Evolutionary conservation across 2,329 filamentous ascomycete genomes (phyloP).

Genomic region (Reticulascus tulasneorum): DNA sequence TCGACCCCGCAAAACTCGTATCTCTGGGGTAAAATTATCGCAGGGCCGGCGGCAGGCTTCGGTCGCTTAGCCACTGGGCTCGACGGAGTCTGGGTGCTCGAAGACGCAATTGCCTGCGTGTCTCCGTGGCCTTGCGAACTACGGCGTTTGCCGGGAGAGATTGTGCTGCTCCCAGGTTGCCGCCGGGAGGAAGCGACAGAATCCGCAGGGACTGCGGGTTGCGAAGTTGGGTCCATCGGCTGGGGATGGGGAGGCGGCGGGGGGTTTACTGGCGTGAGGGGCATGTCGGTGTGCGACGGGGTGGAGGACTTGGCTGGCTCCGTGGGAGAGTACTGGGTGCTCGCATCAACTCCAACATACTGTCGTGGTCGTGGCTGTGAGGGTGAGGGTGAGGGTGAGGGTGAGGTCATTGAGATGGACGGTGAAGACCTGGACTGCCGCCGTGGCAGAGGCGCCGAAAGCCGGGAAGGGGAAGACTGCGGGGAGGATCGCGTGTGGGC

Average conservation of each 20-base stretch:
- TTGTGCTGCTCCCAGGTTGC: slow-evolving; percentile 6
- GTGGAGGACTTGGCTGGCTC: slow-evolving; percentile 26
- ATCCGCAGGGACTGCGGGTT: slow-evolving; percentile 1
- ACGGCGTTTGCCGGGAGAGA: slow-evolving; percentile 38
- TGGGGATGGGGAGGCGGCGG: slow-evolving; percentile 13
- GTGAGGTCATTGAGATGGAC: slow-evolving; percentile 25
- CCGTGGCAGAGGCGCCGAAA: slow-evolving; percentile 35
- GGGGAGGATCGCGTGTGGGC: slow-evolving; percentile 40
- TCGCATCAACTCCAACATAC: slow-evolving; percentile 45
- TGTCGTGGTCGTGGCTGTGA: slow-evolving; percentile 25
- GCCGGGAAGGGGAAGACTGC: slow-evolving; percentile 35
- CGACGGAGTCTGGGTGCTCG: slow-evolving; percentile 17
- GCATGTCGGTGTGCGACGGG: slow-evolving; percentile 20
- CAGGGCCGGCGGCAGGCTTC: slow-evolving; percentile 44
- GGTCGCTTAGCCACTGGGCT: slow-evolving; percentile 45
- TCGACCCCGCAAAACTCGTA: slow-evolving; percentile 82
- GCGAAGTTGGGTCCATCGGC: slow-evolving; percentile 10
- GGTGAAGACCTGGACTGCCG: slow-evolving; percentile 33
- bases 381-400: slow-evolving; percentile 15
- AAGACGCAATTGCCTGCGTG: slow-evolving; percentile 12
- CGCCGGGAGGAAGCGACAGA: slow-evolving; percentile 2
- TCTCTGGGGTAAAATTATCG: slow-evolving; percentile 61
- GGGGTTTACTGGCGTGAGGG: slow-evolving; percentile 19
- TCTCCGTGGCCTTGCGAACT: slow-evolving; percentile 35
- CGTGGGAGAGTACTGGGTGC: slow-evolving; percentile 46